These are phyloP conservation scores for Neurospora sp. DNA, from an alignment of 495 filamentous ascomycete genomes.

Conservation along the genomic window DNA sequence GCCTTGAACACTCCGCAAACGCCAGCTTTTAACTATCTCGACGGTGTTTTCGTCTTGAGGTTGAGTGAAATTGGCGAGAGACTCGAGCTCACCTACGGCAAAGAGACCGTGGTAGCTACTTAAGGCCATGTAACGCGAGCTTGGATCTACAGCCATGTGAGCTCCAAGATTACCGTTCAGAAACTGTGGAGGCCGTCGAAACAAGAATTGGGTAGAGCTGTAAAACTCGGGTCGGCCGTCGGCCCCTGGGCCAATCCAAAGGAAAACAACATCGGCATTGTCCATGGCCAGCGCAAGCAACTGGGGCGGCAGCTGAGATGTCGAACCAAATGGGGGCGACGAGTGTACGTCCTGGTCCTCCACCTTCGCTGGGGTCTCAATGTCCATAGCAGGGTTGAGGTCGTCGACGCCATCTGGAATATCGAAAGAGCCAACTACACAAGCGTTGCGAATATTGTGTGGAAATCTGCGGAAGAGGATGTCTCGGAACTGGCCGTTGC, in stretches of 20 bases:
- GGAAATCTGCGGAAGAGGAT: conserved; percentile 28
- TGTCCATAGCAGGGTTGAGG: background rate
- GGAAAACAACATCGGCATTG: conserved; percentile 57
- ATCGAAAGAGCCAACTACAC: conserved; percentile 41
- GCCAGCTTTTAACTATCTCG: conserved; percentile 37
- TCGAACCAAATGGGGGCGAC: conserved; percentile 6
- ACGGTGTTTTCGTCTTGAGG: conserved; percentile 28
- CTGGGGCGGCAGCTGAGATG: conserved; percentile 53
- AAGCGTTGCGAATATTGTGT: conserved; percentile 47
- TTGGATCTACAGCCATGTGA: conserved; percentile 75
- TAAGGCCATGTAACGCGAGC: conserved; percentile 38
- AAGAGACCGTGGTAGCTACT: conserved; percentile 34
- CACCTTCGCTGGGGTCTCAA: conserved; percentile 12
- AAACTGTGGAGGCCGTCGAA: conserved; percentile 44
- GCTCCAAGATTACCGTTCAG: conserved; percentile 45
- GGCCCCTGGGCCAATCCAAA: conserved; percentile 45
- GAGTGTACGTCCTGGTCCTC: conserved; percentile 19
- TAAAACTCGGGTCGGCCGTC: conserved; percentile 47
- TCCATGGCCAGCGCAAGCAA: conserved; percentile 63
- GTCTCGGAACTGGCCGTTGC: conserved; percentile 56
- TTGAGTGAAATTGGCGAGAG: conserved; percentile 33
- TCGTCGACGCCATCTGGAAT: conserved; percentile 14
- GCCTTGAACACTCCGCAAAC: conserved; percentile 53
- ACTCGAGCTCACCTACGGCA: conserved; percentile 51
- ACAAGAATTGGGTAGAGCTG: conserved; percentile 26